A percentile compares a stretch with the other conserved stretches of the same genome.
Conservation (phyloP, 495 filamentous ascomycete species). For the Aspergillus ostianus region DNA sequence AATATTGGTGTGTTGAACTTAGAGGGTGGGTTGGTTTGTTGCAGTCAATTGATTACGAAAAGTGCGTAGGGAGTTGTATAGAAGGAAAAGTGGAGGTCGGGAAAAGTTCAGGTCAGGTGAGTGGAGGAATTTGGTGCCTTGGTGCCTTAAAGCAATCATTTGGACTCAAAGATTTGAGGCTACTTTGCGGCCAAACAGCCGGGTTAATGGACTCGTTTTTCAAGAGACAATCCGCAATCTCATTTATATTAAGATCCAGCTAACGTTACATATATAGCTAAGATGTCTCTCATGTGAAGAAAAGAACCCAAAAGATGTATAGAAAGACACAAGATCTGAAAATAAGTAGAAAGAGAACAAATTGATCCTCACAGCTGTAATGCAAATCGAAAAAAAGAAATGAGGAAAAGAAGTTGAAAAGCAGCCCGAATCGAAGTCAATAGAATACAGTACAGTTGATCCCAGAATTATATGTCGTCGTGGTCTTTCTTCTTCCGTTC, state of each 20-base stretch:
- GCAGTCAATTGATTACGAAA: too few relatives aligned
- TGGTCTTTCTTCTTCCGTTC: not conserved
- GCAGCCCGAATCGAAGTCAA: too few relatives aligned
- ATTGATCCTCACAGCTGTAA: not conserved
- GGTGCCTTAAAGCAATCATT: not conserved
- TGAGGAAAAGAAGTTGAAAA: not conserved
- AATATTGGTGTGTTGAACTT: not conserved
- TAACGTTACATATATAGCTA: not conserved
- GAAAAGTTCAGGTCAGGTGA: not conserved
- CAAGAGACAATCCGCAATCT: too few relatives aligned
- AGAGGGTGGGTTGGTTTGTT: too few relatives aligned
- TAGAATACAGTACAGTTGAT: not conserved
- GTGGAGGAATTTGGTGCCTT: not conserved
- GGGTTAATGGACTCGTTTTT: too few relatives aligned
- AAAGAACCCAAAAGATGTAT: not conserved
- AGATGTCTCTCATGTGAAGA: too few relatives aligned
- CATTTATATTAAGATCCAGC: too few relatives aligned
- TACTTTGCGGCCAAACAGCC: not conserved
- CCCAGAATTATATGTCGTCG: not conserved
- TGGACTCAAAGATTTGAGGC: too few relatives aligned
- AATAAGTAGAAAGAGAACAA: not conserved
- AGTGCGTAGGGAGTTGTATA: not conserved
- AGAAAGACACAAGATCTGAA: not conserved
- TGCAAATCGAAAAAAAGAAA: not conserved
- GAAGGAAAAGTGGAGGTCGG: not conserved